A percentile compares a stretch with the other conserved stretches of the same genome.
Conservation (phyloP, 78 protist species). For the Polysphondylium violaceum region DNA sequence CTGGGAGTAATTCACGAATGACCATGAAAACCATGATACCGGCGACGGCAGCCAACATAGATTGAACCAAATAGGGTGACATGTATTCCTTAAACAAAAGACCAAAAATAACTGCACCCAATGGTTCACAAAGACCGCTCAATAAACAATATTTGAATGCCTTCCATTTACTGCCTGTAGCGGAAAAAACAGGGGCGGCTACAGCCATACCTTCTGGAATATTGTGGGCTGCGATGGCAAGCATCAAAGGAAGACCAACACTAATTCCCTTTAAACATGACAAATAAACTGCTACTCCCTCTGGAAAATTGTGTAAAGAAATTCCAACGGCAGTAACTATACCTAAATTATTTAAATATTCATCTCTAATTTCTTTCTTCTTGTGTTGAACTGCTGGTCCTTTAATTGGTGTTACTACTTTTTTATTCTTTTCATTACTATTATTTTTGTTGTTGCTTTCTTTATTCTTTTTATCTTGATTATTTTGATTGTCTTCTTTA, state of each 20-base stretch:
- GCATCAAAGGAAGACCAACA: slow-evolving; percentile 80
- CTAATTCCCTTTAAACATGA: slow-evolving; percentile 70
- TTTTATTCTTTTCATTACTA: not conserved
- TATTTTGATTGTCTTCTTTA: not conserved
- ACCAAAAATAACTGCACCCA: slow-evolving; percentile 83
- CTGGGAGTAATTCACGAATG: slow-evolving; percentile 73
- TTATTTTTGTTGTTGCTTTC: slow-evolving; percentile 9
- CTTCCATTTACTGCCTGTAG: slow-evolving; percentile 82
- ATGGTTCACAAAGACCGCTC: slow-evolving; percentile 85
- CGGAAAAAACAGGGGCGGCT: slow-evolving; percentile 83
- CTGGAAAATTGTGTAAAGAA: slow-evolving; percentile 85
- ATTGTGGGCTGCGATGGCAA: slow-evolving; percentile 85
- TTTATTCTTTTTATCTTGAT: not conserved
- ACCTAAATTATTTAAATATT: slow-evolving; percentile 48
- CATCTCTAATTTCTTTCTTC: slow-evolving; percentile 47
- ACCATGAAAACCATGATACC: slow-evolving; percentile 85
- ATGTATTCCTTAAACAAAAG: slow-evolving; percentile 38
- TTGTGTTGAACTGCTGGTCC: not conserved
- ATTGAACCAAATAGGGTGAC: slow-evolving; percentile 78
- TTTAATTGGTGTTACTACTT: slow-evolving; percentile 1
- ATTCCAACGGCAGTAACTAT: slow-evolving; percentile 80
- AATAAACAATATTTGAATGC: slow-evolving; percentile 75
- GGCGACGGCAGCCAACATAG: slow-evolving; percentile 82
- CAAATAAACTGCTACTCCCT: slow-evolving; percentile 86
- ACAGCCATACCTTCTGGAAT: slow-evolving; percentile 91